A percentile compares a stretch with the other conserved stretches of the same genome.
These are phyloP conservation scores for Acanthamoeba healyi DNA, from an alignment of 208 protist genomes.

Conservation along the genomic window DNA sequence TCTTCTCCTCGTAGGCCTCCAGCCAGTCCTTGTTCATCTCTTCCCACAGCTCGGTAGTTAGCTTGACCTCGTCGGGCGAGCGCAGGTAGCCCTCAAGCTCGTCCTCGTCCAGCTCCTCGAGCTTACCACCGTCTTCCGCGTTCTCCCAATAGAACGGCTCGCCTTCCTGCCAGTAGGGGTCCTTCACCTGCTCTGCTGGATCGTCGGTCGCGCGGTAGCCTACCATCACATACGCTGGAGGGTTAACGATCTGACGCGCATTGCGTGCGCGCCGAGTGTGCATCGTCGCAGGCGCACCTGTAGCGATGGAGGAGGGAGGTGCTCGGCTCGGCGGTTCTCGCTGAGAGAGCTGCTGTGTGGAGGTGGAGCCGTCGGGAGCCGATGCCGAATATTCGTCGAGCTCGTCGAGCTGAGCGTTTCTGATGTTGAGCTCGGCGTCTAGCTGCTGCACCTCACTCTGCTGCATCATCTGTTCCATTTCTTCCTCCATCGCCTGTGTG, in stretches of 20 bases:
- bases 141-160: slow-evolving; percentile 73
- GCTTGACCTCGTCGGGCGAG: slow-evolving; percentile 59
- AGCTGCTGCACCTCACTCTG: not conserved
- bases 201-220: slow-evolving; percentile 9
- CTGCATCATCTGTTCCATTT: slow-evolving; percentile 67
- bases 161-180: slow-evolving; percentile 53
- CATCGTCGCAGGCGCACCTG: not conserved
- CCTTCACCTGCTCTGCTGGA: slow-evolving; percentile 51
- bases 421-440: slow-evolving; percentile 6
- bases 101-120: slow-evolving; percentile 47
- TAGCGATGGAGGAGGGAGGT: not conserved
- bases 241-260: not conserved
- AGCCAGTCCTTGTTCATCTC: slow-evolving; percentile 78
- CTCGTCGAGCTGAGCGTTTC: not conserved
- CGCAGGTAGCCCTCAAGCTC: slow-evolving; percentile 62
- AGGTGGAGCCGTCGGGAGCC: not conserved
- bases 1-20: slow-evolving; percentile 54
- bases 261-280: not conserved
- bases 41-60: slow-evolving; percentile 76
- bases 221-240: not conserved
- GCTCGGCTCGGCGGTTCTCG: not conserved
- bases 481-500: slow-evolving; percentile 43
- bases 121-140: slow-evolving; percentile 33
- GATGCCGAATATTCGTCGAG: not conserved
- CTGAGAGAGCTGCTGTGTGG: not conserved